These are phyloP conservation scores for Lepidium africanum DNA, from an alignment of 345 rosid species.

Conservation along the genomic window DNA sequence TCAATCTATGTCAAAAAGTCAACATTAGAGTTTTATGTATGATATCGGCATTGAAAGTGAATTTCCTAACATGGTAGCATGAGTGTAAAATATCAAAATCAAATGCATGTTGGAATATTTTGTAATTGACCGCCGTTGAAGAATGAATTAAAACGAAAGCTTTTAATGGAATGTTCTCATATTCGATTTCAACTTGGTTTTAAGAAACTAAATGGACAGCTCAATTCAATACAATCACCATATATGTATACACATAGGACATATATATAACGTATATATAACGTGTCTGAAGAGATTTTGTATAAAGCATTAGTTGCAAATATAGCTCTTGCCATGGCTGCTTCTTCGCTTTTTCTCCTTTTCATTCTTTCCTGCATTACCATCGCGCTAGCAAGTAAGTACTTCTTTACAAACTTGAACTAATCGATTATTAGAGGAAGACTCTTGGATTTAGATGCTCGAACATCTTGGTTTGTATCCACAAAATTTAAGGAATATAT, in stretches of 20 bases:
- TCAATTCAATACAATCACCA: too few relatives aligned
- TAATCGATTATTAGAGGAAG: background rate
- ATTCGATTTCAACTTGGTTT: conserved; percentile 1
- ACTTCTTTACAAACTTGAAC: too few relatives aligned
- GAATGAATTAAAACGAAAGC: background rate
- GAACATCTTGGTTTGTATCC: background rate
- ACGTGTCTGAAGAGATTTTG: background rate
- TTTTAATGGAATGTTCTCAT: background rate
- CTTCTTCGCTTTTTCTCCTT: background rate
- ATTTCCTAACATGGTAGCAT: background rate
- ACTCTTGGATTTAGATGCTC: background rate
- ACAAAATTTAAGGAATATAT: background rate
- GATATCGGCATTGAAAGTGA: too few relatives aligned
- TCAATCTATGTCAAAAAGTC: too few relatives aligned
- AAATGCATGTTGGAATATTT: background rate
- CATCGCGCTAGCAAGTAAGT: conserved; percentile 16
- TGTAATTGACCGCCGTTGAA: background rate
- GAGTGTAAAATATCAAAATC: background rate
- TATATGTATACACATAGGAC: background rate
- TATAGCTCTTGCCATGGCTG: background rate
- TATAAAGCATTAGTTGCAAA: background rate
- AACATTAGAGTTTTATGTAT: too few relatives aligned
- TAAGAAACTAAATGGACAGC: background rate
- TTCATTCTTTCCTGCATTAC: background rate
- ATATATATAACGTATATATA: background rate